Evolutionary conservation across 116 monocot genomes (phyloP).

Genomic region (Cymodocea nodosa): DNA sequence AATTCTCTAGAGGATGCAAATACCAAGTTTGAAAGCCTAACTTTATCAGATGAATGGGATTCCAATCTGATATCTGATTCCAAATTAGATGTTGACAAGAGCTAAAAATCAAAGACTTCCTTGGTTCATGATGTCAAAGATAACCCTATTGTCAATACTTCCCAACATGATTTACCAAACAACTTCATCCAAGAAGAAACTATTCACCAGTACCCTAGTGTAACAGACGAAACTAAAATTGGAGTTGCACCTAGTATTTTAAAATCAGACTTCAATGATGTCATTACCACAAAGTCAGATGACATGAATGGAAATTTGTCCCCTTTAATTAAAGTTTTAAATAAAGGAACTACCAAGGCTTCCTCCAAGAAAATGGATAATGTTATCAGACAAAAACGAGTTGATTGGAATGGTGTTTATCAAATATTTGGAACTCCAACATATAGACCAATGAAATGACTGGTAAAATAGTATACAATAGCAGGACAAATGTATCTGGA

Average conservation of each 20-base stretch:
- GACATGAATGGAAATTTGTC: not conserved
- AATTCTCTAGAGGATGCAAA: not conserved
- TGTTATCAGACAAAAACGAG: not conserved
- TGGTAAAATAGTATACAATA: constrained; percentile 7
- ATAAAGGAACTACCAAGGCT: not conserved
- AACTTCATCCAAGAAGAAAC: not conserved
- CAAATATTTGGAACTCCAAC: constrained; percentile 6
- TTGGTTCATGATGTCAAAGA: not conserved
- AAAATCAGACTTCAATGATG: constrained; percentile 2
- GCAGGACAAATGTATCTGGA: not conserved
- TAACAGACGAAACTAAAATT: constrained; percentile 1
- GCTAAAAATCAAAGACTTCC: not conserved
- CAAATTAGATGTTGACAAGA: constrained; percentile 2
- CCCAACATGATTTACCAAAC: not conserved
- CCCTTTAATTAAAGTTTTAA: not conserved
- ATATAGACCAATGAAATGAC: constrained; percentile 9
- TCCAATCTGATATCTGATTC: constrained; percentile 1
- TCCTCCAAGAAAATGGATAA: constrained; percentile 1
- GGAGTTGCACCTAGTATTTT: constrained; percentile 1
- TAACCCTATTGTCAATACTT: not conserved
- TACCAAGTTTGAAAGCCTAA: constrained; percentile 11
- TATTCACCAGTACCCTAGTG: not conserved
- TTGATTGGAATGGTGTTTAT: constrained; percentile 6
- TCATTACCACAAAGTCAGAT: not conserved
- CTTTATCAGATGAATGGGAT: constrained; percentile 10